These are phyloP conservation scores for Ceratopteris richardii DNA, from an alignment of 75 land plant species.

Conservation along the genomic window DNA sequence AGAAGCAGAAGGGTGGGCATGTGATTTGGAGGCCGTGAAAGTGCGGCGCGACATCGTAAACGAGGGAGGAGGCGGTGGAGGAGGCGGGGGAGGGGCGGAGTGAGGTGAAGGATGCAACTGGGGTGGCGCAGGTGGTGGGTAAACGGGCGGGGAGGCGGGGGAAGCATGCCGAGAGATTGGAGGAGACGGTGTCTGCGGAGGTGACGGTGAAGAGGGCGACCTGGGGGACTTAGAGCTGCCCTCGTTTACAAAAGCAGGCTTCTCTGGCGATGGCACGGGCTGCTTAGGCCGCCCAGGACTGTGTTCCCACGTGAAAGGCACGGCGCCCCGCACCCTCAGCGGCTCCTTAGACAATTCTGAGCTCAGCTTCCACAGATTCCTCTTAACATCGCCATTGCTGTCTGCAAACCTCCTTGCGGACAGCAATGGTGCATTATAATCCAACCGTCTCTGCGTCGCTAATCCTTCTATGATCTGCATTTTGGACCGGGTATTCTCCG, in stretches of 20 bases:
- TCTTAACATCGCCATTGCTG: neutral
- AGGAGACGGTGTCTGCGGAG: neutral
- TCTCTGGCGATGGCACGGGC: neutral
- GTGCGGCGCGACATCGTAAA: neutral
- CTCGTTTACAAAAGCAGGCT: conserved; percentile 14
- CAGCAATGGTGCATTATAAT: conserved; percentile 45
- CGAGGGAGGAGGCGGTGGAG: neutral
- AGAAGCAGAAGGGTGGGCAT: neutral
- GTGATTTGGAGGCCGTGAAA: neutral
- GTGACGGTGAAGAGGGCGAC: conserved; percentile 1
- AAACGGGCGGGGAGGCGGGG: neutral
- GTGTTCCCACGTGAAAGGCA: conserved; percentile 80
- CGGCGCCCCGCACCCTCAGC: conserved; percentile 46
- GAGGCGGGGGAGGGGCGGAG: neutral
- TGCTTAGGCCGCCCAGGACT: conserved; percentile 60
- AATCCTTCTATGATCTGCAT: neutral
- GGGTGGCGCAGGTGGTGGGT: neutral
- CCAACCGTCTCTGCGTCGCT: conserved; percentile 15
- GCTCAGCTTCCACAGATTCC: conserved; percentile 9
- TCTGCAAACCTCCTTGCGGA: conserved; percentile 28
- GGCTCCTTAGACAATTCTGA: conserved; percentile 52
- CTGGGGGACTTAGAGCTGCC: neutral
- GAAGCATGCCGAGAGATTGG: neutral
- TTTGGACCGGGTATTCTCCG: neutral
- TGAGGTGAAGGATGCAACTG: neutral